phyloP scores from a whole-genome alignment of 495 filamentous ascomycete species.

The Aspergillus sparsus region DNA sequence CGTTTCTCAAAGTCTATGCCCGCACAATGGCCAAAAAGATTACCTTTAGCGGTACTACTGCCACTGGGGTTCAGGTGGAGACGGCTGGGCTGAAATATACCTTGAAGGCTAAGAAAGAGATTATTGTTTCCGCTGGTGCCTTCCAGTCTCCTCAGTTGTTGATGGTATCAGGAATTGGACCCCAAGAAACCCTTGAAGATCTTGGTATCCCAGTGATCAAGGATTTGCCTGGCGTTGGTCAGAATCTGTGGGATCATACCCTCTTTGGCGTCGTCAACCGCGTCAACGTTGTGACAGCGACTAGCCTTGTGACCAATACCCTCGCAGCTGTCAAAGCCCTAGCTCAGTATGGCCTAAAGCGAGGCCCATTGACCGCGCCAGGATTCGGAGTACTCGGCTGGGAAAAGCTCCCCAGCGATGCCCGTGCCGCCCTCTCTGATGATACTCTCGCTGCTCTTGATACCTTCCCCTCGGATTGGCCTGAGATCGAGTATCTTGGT shows the following conservation, averaged over 20 bases:
- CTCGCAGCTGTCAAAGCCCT: background rate
- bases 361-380: conserved; percentile 16
- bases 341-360: conserved; percentile 2
- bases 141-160: background rate
- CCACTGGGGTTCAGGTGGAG: background rate
- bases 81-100: background rate
- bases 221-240: background rate
- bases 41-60: background rate
- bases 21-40: background rate
- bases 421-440: conserved; percentile 23
- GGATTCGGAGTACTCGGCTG: conserved; percentile 32
- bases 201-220: background rate
- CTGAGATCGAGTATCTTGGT: conserved; percentile 53
- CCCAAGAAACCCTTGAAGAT: background rate
- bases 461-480: conserved; percentile 53
- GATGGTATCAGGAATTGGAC: background rate
- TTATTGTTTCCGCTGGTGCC: background rate
- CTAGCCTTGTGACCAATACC: background rate
- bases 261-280: background rate
- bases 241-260: conserved; percentile 35
- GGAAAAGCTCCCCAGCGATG: conserved; percentile 44
- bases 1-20: background rate
- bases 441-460: background rate
- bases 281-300: background rate
- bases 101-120: background rate